Evolutionary conservation across 2,329 filamentous ascomycete species (phyloP), one percentile per base, ranked within the genome.

Genomic region (Dothideomycetes sp.): DNA sequence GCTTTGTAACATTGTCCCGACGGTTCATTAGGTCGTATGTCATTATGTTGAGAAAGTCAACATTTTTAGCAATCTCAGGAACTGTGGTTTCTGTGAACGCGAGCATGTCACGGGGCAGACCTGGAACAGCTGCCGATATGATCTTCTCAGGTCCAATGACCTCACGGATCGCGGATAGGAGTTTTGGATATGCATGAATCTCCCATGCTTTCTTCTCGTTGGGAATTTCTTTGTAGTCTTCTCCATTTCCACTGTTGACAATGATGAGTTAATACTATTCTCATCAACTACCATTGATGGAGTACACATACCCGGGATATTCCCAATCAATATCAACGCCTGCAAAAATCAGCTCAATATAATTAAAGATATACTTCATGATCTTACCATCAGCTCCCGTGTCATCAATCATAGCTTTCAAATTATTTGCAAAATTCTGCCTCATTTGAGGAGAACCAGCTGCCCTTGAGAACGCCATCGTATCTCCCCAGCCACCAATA

Each of bases 401-500:
- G 1, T 59, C 61, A 4, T 70, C 60, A 1, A 86, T 65, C 74
- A 84, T 80, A 19, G 63, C 62, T 6, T 70, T 73, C 1, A 85
- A 69, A 49, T 83, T 82, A 31, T 64, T 64, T 1, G 80, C 78
- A 61, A 81, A 87, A 6, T 60, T 62, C 45, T 67, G 63, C 12
- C 78, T 71, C 1, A 68, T 70, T 7, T 58, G 50, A 1, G 71
- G 64, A 3, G 68, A 67, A 36, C 64, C 67, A 1, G 77, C 74
- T 0, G 71, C 80, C 2, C 44, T 57, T 0, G 71, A 69, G 52
- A 84, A 86, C 0, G 80, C 81, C 5, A 59, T 56, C 0, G 72
- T 78, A 45, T 84, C 78, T 0, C 80, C 81, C 82, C 82, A 87
- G 38, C 82, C 82, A 9, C 82, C 82, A 47, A 87, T 76, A 15